Evolutionary conservation across 306 rosid species (phyloP), one percentile per base, ranked within the genome.

Genomic region (Malus domestica): DNA sequence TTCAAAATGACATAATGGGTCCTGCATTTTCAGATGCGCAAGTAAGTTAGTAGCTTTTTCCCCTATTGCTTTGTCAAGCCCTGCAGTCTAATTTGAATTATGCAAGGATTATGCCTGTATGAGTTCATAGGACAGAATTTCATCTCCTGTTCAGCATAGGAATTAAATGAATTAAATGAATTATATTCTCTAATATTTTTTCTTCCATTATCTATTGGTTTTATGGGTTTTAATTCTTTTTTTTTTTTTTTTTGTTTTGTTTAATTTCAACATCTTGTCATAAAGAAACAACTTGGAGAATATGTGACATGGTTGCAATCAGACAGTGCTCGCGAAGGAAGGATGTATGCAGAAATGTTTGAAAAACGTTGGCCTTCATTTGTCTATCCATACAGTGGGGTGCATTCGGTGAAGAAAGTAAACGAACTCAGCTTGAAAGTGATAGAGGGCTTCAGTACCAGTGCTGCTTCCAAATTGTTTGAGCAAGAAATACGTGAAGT

Each of bases 401-500:
- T 78, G 82, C 80, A 84, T 81, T 67, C 80, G 59, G 80, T 87
- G 70, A 86, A 83, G 79, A 87, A 87, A 82, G 85, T 81, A 73
- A 85, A 90, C 70, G 78, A 84, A 79, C 85, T 84, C 76, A 86
- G 97, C 73, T 80, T 80, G 84, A 76, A 76, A 84, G 88, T 86
- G 82, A 83, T 92, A 57, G 86, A 81, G 83, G 85, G 81, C 80
- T 92, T 92, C 82, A 87, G 92, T 81, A 80, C 88, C 27, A 80
- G 77, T 78, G 93, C 93, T 80, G 93, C 90, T 76, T 87, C 97
- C 76, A 89, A 89, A 74, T 78, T 84, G 77, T 90, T 87, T 81
- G 97, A 92, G 71, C 86, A 84, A 83, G 96, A 92, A 88, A 84
- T 95, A 62, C 91, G 91, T 19, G 93, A 88, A 83, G 88, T 76